Evolutionary conservation across 345 rosid species (phyloP).

Genomic region (Firmiana major): DNA sequence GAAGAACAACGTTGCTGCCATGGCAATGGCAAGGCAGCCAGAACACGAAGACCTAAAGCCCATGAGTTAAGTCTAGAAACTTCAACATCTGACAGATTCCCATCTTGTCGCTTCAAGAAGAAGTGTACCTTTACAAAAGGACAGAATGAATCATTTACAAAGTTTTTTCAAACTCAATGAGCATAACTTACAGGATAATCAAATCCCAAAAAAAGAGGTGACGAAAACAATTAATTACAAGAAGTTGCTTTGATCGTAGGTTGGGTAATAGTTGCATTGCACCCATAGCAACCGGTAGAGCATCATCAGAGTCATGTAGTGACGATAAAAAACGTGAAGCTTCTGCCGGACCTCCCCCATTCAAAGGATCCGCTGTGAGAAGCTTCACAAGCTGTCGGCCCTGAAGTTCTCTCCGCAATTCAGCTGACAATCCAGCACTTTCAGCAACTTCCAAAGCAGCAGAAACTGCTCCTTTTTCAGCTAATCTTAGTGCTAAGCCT

Average conservation of each 20-base stretch:
- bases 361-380: slow-evolving; percentile 93
- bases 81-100: slow-evolving; percentile 75
- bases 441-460: slow-evolving; percentile 98
- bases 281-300: slow-evolving; percentile 93
- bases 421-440: slow-evolving; percentile 81
- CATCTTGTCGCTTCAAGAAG: slow-evolving; percentile 85
- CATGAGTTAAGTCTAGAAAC: slow-evolving; percentile 88
- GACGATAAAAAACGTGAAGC: slow-evolving; percentile 96
- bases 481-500: slow-evolving; percentile 93
- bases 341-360: slow-evolving; percentile 99
- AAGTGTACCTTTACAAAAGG: slow-evolving; percentile 75
- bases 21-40: slow-evolving; percentile 91
- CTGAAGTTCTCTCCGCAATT: slow-evolving; percentile 89
- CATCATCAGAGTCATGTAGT: slow-evolving; percentile 85
- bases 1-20: slow-evolving; percentile 99
- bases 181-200: slow-evolving; percentile 1
- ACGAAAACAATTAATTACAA: slow-evolving; percentile 43
- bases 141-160: slow-evolving; percentile 17
- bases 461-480: slow-evolving; percentile 96
- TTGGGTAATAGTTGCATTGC: slow-evolving; percentile 96
- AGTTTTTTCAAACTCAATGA: not conserved
- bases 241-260: slow-evolving; percentile 94
- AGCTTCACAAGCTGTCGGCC: slow-evolving; percentile 97
- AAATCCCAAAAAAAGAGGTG: slow-evolving; percentile 7
- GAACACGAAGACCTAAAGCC: slow-evolving; percentile 97